phyloP scores from a whole-genome alignment of 768 basidiomycete genomes.

The Scleroderma citrinum region DNA sequence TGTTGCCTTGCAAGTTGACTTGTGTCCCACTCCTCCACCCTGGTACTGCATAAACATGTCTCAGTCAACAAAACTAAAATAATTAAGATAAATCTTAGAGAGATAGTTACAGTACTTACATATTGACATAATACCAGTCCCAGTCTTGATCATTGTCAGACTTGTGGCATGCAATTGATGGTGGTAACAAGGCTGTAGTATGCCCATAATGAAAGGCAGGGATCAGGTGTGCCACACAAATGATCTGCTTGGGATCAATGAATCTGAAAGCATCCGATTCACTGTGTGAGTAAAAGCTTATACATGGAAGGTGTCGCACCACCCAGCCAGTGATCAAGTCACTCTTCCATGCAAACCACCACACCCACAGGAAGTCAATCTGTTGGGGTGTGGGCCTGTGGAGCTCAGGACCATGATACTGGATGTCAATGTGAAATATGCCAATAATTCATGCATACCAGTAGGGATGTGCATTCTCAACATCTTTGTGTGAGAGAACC shows the following conservation, averaged over 20 bases:
- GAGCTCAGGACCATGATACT: neutral
- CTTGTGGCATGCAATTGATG: conserved; percentile 1
- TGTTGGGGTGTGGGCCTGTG: neutral
- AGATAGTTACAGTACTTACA: conserved; percentile 12
- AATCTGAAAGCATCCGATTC: neutral
- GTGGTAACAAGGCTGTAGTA: conserved; percentile 15
- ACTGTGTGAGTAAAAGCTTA: neutral
- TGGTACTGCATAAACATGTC: conserved; percentile 35
- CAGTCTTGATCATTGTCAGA: conserved; percentile 22
- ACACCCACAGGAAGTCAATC: neutral
- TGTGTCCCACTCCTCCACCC: conserved; percentile 29
- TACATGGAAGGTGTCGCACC: neutral
- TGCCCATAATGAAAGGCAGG: neutral
- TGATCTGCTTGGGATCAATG: neutral
- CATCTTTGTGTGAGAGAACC: conserved; percentile 22
- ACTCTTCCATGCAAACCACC: neutral
- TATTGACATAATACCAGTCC: conserved; percentile 19
- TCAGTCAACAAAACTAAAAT: conserved; percentile 33
- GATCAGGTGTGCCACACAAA: neutral
- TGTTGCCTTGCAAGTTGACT: neutral
- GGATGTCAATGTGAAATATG: conserved; percentile 24
- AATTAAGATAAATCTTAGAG: neutral
- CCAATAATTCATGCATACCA: conserved; percentile 33
- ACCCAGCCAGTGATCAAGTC: neutral
- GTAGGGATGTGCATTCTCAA: conserved; percentile 23